Evolutionary conservation across 352 stramenopile genomes (phyloP), one percentile per base, ranked within the genome.

Genomic region (Achlya hypogyna): DNA sequence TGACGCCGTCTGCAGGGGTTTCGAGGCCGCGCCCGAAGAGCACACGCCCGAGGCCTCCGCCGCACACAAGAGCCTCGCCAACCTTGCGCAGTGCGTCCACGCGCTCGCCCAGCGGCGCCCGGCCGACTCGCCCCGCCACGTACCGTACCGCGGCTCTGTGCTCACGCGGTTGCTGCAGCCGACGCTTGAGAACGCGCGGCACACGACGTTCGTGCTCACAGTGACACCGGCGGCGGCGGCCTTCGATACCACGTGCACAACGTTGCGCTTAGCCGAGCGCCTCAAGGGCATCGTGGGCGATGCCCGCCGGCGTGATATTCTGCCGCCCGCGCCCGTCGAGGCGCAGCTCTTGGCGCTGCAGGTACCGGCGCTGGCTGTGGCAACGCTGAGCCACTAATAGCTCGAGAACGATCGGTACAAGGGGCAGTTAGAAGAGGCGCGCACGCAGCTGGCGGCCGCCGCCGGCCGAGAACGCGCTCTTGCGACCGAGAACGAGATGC

Each of bases 61-160:
- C 10, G 87, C 87, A 66, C 89, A 91, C 75, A 88, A 87, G 65
- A 88, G 79, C 31, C 73, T 91, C 16, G 87, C 82, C 6, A 78
- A 81, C 4, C 60, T 91, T 28, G 87, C 82, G n/a, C 86, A 86
- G 64, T 91, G 82, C 43, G 79, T 91, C n/a, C 51, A 87, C 29
- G 78, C 80, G 31, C 76, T 91, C 4, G 82, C 79, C 3, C 76
- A 89, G 49, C 78, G 78, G 18, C 74, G 84, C 25, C 76, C 75
- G n/a, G 66, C 63, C 0, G 78, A 86, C 28, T 29, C 9, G 8
- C 34, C 16, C 20, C 8, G 4, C 18, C 12, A n/a, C 22, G 67
- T 88, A 5, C 81, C 81, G 35, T 91, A 81, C 38, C 82, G 82
- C 53, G 81, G 87, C 56, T 91, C 82, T 4, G 65, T 88, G 10